These are phyloP conservation scores for Lachancea fermentati DNA, from an alignment of 805 yeast species.

Conservation along the genomic window DNA sequence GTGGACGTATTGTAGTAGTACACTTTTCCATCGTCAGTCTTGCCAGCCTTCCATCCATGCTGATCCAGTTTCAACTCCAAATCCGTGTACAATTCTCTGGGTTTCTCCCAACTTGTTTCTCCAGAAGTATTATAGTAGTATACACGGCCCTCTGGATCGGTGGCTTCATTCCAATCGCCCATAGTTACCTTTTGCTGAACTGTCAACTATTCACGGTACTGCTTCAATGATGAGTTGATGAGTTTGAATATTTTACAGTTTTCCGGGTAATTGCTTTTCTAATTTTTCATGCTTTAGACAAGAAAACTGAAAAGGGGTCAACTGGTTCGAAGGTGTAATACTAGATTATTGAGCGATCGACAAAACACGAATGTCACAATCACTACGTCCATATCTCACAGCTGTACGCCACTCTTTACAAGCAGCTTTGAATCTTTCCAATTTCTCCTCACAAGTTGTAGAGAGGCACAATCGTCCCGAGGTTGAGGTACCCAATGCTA, in stretches of 20 bases:
- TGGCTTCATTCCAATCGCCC: slow-evolving; percentile 54
- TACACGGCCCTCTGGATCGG: slow-evolving; percentile 57
- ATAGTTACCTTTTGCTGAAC: neutral
- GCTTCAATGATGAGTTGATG: neutral
- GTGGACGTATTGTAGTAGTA: slow-evolving; percentile 67
- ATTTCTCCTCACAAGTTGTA: slow-evolving; percentile 90
- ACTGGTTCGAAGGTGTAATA: neutral
- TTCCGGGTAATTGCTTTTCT: neutral
- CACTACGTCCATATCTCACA: slow-evolving; percentile 87
- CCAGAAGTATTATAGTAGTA: slow-evolving; percentile 64
- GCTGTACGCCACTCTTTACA: slow-evolving; percentile 92
- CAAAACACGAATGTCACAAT: slow-evolving; percentile 66
- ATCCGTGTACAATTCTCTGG: slow-evolving; percentile 43
- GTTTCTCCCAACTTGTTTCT: slow-evolving; percentile 79
- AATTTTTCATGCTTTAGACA: neutral
- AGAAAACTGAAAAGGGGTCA: neutral
- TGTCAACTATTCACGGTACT: too few species aligned
- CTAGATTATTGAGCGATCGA: too few species aligned
- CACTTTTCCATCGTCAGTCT: slow-evolving; percentile 49
- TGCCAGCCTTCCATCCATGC: slow-evolving; percentile 49
- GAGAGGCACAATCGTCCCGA: slow-evolving; percentile 98
- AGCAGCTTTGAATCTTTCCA: slow-evolving; percentile 87
- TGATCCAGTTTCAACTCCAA: slow-evolving; percentile 42
- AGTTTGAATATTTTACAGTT: neutral
- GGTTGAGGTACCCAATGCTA: slow-evolving; percentile 73